Evolutionary conservation across 352 stramenopile genomes (phyloP).

Genomic region (Aphanomyces stellatus): DNA sequence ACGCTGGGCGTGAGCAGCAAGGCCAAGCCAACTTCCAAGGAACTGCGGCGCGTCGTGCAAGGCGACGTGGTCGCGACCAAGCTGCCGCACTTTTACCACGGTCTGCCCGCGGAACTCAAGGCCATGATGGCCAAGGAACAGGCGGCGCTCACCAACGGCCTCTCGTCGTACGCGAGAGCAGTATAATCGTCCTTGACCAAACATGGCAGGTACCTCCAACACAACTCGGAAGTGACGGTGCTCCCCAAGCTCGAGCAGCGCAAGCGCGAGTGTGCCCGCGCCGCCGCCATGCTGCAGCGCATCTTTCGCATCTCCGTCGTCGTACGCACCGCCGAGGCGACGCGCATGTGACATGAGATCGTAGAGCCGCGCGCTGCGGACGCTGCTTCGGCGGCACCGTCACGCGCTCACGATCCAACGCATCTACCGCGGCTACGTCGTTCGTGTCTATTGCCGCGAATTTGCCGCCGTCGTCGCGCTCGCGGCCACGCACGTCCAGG

Average conservation of each 20-base stretch:
- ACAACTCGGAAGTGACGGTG: conserved; percentile 51
- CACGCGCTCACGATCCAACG: conserved; percentile 46
- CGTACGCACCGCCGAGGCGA: neutral
- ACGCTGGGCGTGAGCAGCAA: neutral
- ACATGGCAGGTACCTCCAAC: neutral
- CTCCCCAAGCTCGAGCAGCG: conserved; percentile 53
- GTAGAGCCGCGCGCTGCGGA: conserved; percentile 37
- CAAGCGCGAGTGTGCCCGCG: conserved; percentile 32
- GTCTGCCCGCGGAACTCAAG: conserved; percentile 59
- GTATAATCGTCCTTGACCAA: neutral
- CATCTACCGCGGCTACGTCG: conserved; percentile 42
- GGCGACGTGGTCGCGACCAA: conserved; percentile 23
- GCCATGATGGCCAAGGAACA: conserved; percentile 45
- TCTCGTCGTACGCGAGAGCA: neutral
- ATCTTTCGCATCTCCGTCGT: conserved; percentile 33
- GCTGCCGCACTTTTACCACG: conserved; percentile 72
- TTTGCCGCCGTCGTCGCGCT: conserved; percentile 46
- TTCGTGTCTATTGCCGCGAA: conserved; percentile 35
- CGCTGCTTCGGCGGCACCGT: conserved; percentile 33
- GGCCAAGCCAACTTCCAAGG: neutral
- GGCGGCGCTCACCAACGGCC: neutral
- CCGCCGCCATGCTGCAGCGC: conserved; percentile 48
- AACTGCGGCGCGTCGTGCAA: neutral
- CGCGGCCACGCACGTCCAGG: conserved; percentile 53
- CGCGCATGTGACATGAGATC: too few relatives aligned